Base-by-base conservation (phyloP, 2,329 filamentous ascomycete genomes). In the Geosmithia flava region DNA sequence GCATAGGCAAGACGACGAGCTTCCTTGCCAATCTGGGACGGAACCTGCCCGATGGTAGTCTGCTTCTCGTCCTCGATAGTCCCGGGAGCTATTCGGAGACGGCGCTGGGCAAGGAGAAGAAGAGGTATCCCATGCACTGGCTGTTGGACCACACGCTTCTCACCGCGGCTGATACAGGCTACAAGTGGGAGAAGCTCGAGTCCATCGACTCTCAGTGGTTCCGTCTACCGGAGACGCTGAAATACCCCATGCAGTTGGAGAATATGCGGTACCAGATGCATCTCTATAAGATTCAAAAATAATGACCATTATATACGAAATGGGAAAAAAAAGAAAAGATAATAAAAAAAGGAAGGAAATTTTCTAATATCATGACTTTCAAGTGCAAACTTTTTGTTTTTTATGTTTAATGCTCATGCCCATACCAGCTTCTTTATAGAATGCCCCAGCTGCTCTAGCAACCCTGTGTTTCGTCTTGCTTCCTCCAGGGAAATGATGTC, bases 191-290 rank as follows among this genome's bases (percentile, higher is more conserved):
- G 54, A 88, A 85, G 63, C 50, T 95, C 2, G 70, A 85, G 48
- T 79, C 80, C 20, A 75, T 89, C 51, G 87, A 95, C 45, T 89
- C 86, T 2, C 68, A 78, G 48, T 97, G 91, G 91, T 96, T 91
- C 66, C 78, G 91, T 42, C 66, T 95, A 37, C 70, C 76, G 13
- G 73, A 78, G 1, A 68, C 64, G 16, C 65, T 96, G 54, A 70
- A 73, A 41, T 97, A 96, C 66, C 85, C 89, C 7, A 88, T 96
- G 56, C 76, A 81, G 47, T 67, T 97, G 59, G 91, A 97, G 68
- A 87, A 96, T 61, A 95, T 96, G 90, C 80, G 90, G 44, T 95
- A 91, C 64, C 91, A 97, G 65, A 72, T 95, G 56, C 89, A 96
- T 68, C 61, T 96, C 16, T 97, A 95, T 54, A 68, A 68, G 42